Evolutionary conservation across 345 rosid genomes (phyloP), one percentile per base, ranked within the genome.

Genomic region (Clarkia xantiana): DNA sequence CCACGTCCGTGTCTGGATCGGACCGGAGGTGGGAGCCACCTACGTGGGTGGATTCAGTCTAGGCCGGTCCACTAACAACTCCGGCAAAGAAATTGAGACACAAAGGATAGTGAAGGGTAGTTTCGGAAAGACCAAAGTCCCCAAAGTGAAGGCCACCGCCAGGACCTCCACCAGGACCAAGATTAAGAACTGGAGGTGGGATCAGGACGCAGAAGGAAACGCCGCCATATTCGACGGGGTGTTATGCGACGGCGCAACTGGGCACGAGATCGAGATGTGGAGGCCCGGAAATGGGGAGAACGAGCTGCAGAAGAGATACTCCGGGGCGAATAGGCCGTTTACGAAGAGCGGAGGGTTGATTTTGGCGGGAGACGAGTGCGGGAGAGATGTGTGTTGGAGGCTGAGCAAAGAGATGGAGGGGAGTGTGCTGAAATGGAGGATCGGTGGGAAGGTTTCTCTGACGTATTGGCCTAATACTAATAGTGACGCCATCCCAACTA

Each of bases 371-470:
- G 90, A 82, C 56, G 94, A 73, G 60, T 85, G 73, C 29, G 97
- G 95, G 40, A 81, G 74, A 19, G 64, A 55, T 44, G 83, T 74
- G 18, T 63, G 65, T 43, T 89, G 97, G 97, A 72, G 97, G 69
- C 67, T 89, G 62, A 76, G 74, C 62, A 82, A 71, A 54, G 95
- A 89, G 52, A 82, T 75, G 97, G 94, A 89, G 69, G 97, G 95
- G 52, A 89, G 81, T 53, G 95, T 85, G 51, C 34, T 82, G 71
- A 89, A 82, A 49, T 89, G 94, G 95, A 82, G 94, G 56, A 66
- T 89, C 10, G 90, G 95, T 50, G 87, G 85, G 11, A 63, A 77
- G 39, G 67, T 84, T 59, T 89, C 89, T 90, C 44, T 89, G 53
- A 84, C 73, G 44, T 89, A 84, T 67, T 71, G 72, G 84, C 76